A percentile compares a stretch with the other conserved stretches of the same genome.
Conservation (phyloP, 139 green algal species). For the Chlorokybus atmophyticus region DNA sequence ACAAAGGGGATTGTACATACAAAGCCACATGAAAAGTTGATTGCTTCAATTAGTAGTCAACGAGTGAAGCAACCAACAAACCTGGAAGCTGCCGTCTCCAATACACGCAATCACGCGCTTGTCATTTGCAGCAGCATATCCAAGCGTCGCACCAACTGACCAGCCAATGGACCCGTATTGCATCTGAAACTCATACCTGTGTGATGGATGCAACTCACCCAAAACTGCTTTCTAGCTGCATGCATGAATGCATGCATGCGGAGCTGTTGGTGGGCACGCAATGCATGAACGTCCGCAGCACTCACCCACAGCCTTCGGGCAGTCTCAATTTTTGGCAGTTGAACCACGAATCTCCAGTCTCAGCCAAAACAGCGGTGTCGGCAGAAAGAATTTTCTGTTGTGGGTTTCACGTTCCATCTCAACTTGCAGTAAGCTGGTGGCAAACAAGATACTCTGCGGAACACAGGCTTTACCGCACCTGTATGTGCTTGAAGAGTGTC, state of each 20-base stretch:
- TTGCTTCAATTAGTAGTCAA: neutral
- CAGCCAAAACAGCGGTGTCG: conserved; percentile 34
- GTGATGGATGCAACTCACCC: no score
- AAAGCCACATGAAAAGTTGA: conserved; percentile 4
- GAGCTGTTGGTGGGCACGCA: no score
- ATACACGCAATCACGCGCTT: conserved; percentile 59
- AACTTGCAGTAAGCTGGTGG: no score
- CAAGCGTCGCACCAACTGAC: conserved; percentile 56
- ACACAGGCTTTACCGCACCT: conserved; percentile 40
- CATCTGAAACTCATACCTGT: conserved; percentile 53
- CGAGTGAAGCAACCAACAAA: neutral
- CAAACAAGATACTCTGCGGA: no score
- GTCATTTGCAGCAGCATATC: conserved; percentile 24
- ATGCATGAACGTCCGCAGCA: conserved; percentile 16
- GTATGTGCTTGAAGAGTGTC: conserved; percentile 51
- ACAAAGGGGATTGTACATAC: conserved; percentile 1
- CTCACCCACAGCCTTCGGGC: conserved; percentile 36
- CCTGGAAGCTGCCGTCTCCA: conserved; percentile 68
- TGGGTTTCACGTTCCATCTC: no score
- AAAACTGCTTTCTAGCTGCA: no score
- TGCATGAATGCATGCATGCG: no score
- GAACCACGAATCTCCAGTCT: conserved; percentile 69
- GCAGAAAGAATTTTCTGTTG: conserved; percentile 38
- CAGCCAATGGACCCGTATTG: conserved; percentile 70
- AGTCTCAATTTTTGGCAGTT: conserved; percentile 61